These are phyloP conservation scores for Usnea hakonensis DNA, from an alignment of 495 filamentous ascomycete genomes.

Conservation along the genomic window DNA sequence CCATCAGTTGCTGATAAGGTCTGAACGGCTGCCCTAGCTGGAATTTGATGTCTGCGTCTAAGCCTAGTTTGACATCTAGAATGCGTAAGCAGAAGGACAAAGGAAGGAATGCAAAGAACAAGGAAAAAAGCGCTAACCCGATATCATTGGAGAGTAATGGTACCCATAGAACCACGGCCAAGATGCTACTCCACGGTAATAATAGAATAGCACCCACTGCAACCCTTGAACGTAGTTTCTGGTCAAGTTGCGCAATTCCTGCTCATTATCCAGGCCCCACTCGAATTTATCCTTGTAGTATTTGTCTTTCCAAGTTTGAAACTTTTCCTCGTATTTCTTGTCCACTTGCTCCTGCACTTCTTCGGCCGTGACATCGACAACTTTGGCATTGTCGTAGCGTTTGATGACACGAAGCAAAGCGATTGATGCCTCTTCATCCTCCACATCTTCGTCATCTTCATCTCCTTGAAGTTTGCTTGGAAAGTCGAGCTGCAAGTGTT, in stretches of 20 bases:
- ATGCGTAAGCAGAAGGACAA: slow-evolving; percentile 4
- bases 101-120: neutral
- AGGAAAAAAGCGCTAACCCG: slow-evolving; percentile 40
- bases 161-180: slow-evolving; percentile 99
- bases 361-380: slow-evolving; percentile 70
- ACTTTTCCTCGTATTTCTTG: slow-evolving; percentile 77
- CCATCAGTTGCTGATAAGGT: slow-evolving; percentile 96
- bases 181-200: slow-evolving; percentile 91
- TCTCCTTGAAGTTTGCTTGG: slow-evolving; percentile 50
- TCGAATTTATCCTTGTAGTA: slow-evolving; percentile 88
- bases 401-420: slow-evolving; percentile 78
- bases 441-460: slow-evolving; percentile 50
- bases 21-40: slow-evolving; percentile 86
- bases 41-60: slow-evolving; percentile 85
- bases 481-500: slow-evolving; percentile 68
- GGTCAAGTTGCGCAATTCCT: slow-evolving; percentile 71
- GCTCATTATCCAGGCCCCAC: slow-evolving; percentile 77
- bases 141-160: slow-evolving; percentile 97
- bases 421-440: slow-evolving; percentile 79
- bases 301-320: slow-evolving; percentile 82
- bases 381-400: slow-evolving; percentile 81
- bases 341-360: slow-evolving; percentile 71
- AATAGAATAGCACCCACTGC: slow-evolving; percentile 98
- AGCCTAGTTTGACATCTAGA: slow-evolving; percentile 77
- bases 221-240: slow-evolving; percentile 97